Base-by-base conservation (phyloP, 2,329 filamentous ascomycete genomes). In the Ophiostoma sp. region DNA sequence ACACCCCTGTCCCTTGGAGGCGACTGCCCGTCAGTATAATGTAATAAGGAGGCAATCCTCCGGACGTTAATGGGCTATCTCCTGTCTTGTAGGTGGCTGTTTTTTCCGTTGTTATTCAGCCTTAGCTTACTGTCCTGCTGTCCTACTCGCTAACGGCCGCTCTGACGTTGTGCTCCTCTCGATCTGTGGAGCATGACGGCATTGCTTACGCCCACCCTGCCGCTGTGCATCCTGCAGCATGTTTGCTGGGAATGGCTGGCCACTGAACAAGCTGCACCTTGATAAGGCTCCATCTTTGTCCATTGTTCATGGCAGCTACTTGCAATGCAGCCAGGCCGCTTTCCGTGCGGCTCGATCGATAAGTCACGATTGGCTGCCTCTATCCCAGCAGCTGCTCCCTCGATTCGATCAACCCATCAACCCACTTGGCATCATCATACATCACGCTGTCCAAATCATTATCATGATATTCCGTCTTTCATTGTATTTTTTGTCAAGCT, bases 1-100 rank as follows among this genome's bases (percentile, higher is more conserved):
- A 60, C 27, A 40, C 55, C 55, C 55, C 27, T 60, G 55, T 60
- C 40, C 27, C 36, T n/a, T 60, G 55, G 55, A 60, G 49, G 49
- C 49, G 11, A 55, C 18, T 55, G 49, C 18, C 52, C 55, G 55
- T 60, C 40, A 14, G 55, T 18, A 40, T 60, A 16, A 60, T 40
- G 55, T 60, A 40, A 60, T 60, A 40, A 36, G 49, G 49, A 55
- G 49, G 49, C 49, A 36, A 55, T 4, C 8, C 49, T 55, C 49
- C 49, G 49, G 18, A 8, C 18, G 18, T 55, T n/a, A 4, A 27
- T 27, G 27, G 27, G n/a, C n/a, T 47, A n/a, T 55, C 49, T 11
- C 49, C 49, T 14, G 49, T 27, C 18, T 55, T 27, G 27, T 55
- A 27, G n/a, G 8, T 9, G 49, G 9, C 49, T 27, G 4, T 55